Percentiles rank a stretch among this genome's conserved stretches.
Evolutionary conservation across 345 rosid genomes (phyloP).

Genomic region (Hibiscus mutabilis): DNA sequence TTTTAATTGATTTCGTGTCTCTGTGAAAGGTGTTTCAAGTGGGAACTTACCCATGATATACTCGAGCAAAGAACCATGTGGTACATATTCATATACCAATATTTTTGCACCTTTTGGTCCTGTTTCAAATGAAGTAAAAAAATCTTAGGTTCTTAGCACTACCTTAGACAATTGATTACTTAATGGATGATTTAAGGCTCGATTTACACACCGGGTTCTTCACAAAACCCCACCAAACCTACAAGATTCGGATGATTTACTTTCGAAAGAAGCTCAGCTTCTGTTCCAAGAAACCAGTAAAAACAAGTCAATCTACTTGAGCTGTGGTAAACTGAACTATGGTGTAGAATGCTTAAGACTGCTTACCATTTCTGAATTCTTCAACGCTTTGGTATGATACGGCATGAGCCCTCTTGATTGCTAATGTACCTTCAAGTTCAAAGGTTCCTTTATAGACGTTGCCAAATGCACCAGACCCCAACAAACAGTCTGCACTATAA

Average conservation of each 20-base stretch:
- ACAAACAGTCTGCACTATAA: slow-evolving; percentile 42
- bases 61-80: slow-evolving; percentile 55
- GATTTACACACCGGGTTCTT: slow-evolving; percentile 38
- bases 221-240: slow-evolving; percentile 54
- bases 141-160: not conserved
- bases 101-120: slow-evolving; percentile 35
- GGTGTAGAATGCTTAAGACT: not conserved
- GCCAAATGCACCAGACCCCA: slow-evolving; percentile 54
- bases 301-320: slow-evolving; percentile 6
- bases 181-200: not conserved
- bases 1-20: not conserved
- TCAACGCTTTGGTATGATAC: slow-evolving; percentile 40
- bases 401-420: slow-evolving; percentile 51
- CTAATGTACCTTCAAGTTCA: slow-evolving; percentile 32
- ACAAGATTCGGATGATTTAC: slow-evolving; percentile 52
- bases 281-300: slow-evolving; percentile 35
- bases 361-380: slow-evolving; percentile 58
- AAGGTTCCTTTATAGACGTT: slow-evolving; percentile 47
- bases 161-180: not conserved
- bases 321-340: not conserved
- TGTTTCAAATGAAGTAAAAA: slow-evolving; percentile 14
- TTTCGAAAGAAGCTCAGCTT: slow-evolving; percentile 43
- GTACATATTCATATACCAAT: slow-evolving; percentile 49
- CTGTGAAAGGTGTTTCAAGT: too few species aligned
- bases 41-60: slow-evolving; percentile 30